Percentiles rank a stretch among this genome's conserved stretches.
These are phyloP conservation scores for Debaryomyces subglobosus DNA, from an alignment of 1,139 yeast genomes.

Conservation along the genomic window DNA sequence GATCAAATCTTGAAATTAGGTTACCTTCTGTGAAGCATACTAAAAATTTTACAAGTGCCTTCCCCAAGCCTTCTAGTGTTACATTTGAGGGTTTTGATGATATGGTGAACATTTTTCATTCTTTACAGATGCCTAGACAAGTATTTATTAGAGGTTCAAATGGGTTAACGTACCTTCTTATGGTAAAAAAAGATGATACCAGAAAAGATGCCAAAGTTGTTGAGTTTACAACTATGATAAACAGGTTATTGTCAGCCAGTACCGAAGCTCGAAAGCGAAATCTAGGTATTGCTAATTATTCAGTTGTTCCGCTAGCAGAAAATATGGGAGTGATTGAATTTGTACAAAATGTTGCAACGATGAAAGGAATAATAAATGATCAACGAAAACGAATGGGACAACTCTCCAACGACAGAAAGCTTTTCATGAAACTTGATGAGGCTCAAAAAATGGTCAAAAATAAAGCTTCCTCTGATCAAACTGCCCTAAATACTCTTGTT, in stretches of 20 bases:
- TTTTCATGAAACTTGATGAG: conserved; percentile 39
- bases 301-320: conserved; percentile 87
- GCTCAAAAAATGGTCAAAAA: conserved; percentile 42
- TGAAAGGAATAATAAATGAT: conserved; percentile 66
- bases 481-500: conserved; percentile 22
- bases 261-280: conserved; percentile 74
- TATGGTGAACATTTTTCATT: conserved; percentile 67
- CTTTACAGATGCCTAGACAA: conserved; percentile 87
- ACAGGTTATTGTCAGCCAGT: conserved; percentile 66
- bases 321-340: conserved; percentile 91
- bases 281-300: conserved; percentile 75
- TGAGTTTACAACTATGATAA: conserved; percentile 89
- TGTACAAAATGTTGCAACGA: conserved; percentile 82
- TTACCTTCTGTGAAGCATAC: conserved; percentile 57
- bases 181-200: conserved; percentile 91
- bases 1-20: conserved; percentile 68
- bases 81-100: conserved; percentile 64
- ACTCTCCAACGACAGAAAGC: conserved; percentile 32
- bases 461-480: conserved; percentile 20
- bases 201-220: conserved; percentile 94
- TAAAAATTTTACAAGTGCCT: conserved; percentile 50
- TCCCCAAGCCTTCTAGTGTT: conserved; percentile 54
- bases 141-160: conserved; percentile 78
- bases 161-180: conserved; percentile 67
- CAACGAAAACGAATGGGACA: conserved; percentile 44